Evolutionary conservation across 352 stramenopile species (phyloP), one percentile per base, ranked within the genome.

Genomic region (Globisporangium middletonii): DNA sequence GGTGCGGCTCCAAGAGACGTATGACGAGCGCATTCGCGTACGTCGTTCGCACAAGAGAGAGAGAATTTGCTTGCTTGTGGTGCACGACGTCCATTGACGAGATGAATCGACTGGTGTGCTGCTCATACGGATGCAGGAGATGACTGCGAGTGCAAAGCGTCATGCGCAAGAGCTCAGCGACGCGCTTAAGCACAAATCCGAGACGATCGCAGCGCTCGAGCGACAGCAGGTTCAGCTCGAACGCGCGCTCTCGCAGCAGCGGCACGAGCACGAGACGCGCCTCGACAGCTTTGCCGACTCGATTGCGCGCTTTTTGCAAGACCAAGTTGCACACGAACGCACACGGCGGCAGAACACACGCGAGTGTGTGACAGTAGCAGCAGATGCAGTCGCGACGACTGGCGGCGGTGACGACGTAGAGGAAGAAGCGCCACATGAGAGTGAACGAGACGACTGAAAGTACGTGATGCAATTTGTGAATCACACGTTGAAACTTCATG

Each of bases 211-310:
- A 8, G 57, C 54, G 11, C 66, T 88, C 1, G 75, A 88, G 44
- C 69, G 30, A 2, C 63, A 82, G 35, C 44, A 77, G n/a, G 23
- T 78, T 37, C 74, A 44, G n/a, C 66, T 77, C 7, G 77, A 88
- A 59, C 64, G 73, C 0, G 47, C 69, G 28, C 23, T 81, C 13
- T 75, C 67, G 13, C 50, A 69, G 44, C 71, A 80, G 50, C 76
- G 57, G 11, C 69, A 80, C 51, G 75, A 75, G 30, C 69, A 82
- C 42, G 77, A 92, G 42, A 71, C 70, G 45, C 69, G 73, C n/a
- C 69, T 86, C 35, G 75, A 89, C 47, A 51, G 73, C 23, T 63
- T 87, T 50, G 69, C 74, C 0, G 74, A 86, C 59, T 77, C 79
- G 16, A 69, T 86, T 45, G 57, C 56, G 6, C 53, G 52, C 27